Base-by-base conservation (phyloP, 2,329 filamentous ascomycete species). In the Monosporascus sp. region DNA sequence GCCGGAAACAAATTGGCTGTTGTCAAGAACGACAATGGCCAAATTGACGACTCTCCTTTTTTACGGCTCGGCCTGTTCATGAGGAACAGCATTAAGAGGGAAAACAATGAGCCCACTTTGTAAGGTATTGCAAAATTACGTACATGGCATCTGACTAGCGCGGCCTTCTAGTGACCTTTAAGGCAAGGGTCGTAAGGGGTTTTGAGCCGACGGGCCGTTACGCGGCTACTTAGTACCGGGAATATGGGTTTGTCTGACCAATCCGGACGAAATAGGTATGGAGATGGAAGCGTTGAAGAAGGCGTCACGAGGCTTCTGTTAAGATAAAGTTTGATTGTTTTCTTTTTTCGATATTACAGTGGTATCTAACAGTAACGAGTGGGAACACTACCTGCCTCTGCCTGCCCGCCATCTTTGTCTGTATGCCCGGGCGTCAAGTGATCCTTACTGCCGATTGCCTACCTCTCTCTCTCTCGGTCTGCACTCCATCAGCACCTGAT, bases 401-500 rank as follows among this genome's bases (percentile, higher is more conserved):
- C 27, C 9, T 5, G 9, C 9, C 26, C 27, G 27, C 27, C 27
- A 11, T 11, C 27, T 31, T 31, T 31, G 27, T 43, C 52, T 50
- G 53, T 55, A 53, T 48, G 51, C 55, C 52, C 55, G 47, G 57
- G 52, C 53, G 55, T 51, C 53, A 56, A 54, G 54, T 48, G 27
- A 31, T 31, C 27, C 27, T 31, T 31, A 11, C 27, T 31, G 27
- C 9, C 9, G 27, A 31, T 31, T 31, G 11, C 27, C 27, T 31
- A 11, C 9, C 9, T 31, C 11, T 31, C 3, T 24, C 24, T 31
- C 27, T 31, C 27, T 8, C 8, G 27, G 27, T 31, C 27, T 31
- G 8, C 27, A 31, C 27, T 31, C 27, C 27, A 31, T 31, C 27
- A 31, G 9, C 27, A 31, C 9, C 27, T 31, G 27, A 31, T 31